phyloP scores from a whole-genome alignment of 768 basidiomycete species.

The Boletellus emodensis region DNA sequence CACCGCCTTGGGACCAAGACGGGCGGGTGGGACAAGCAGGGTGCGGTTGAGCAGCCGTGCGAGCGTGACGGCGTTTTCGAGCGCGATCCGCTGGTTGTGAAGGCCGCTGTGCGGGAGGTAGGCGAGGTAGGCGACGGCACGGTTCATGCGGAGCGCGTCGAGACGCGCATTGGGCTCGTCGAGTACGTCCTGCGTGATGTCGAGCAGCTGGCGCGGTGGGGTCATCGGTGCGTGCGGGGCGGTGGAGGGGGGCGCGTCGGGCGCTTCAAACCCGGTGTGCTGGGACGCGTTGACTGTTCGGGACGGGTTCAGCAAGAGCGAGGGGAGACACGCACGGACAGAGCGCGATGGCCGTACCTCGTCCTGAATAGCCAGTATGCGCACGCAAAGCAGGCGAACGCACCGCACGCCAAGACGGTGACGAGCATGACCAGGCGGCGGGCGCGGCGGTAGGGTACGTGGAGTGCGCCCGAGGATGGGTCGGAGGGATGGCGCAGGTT shows the following conservation, averaged over 20 bases:
- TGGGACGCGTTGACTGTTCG: constrained; percentile 18
- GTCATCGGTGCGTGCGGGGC: not conserved
- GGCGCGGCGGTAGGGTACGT: constrained; percentile 25
- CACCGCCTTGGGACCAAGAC: constrained; percentile 58
- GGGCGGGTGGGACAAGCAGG: constrained; percentile 71
- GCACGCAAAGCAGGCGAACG: constrained; percentile 49
- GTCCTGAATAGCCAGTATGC: constrained; percentile 64
- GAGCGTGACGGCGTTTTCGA: constrained; percentile 81
- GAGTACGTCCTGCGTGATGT: constrained; percentile 30
- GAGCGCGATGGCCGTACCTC: constrained; percentile 45
- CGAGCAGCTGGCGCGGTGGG: not conserved
- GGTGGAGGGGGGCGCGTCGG: not conserved
- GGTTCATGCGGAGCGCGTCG: constrained; percentile 11
- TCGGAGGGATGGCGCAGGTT: constrained; percentile 17
- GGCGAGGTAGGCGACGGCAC: constrained; percentile 50
- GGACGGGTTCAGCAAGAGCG: constrained; percentile 16
- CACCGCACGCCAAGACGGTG: constrained; percentile 43
- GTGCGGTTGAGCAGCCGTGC: constrained; percentile 69
- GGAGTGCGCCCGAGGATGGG: too few relatives aligned
- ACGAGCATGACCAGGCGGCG: constrained; percentile 42
- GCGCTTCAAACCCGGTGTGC: constrained; percentile 2
- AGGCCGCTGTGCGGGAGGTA: constrained; percentile 84
- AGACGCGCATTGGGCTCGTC: constrained; percentile 18
- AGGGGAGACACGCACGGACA: constrained; percentile 12
- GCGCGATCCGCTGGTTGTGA: constrained; percentile 82